These are phyloP conservation scores for Carallia brachiata DNA, from an alignment of 345 rosid species.

Conservation along the genomic window DNA sequence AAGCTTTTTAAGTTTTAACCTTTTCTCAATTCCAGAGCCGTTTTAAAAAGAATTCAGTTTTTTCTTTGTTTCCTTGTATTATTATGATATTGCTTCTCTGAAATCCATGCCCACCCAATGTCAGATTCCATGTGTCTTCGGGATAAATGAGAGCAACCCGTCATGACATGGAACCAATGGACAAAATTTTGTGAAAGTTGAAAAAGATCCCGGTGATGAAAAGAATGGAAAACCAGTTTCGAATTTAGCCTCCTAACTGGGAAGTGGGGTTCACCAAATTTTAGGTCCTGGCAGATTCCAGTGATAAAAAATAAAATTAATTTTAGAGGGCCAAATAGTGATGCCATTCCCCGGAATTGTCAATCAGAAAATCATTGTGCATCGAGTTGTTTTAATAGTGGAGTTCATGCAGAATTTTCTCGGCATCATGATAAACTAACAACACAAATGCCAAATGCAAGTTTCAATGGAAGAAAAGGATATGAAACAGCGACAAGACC, in stretches of 20 bases:
- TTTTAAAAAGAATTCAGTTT: conserved; percentile 21
- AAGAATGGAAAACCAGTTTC: conserved; percentile 22
- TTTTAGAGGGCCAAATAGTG: conserved; percentile 43
- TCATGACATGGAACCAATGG: conserved; percentile 36
- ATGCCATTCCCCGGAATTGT: conserved; percentile 35
- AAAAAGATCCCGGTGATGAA: conserved; percentile 12
- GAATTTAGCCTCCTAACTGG: conserved; percentile 42
- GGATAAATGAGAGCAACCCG: conserved; percentile 51
- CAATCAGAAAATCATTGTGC: conserved; percentile 20
- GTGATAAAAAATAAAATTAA: conserved; percentile 21
- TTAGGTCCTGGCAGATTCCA: conserved; percentile 32
- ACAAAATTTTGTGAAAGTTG: conserved; percentile 20
- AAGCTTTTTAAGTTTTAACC: neutral
- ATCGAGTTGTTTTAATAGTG: conserved; percentile 41
- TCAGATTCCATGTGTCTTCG: conserved; percentile 65
- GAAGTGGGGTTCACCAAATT: conserved; percentile 35
- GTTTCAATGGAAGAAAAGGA: conserved; percentile 40
- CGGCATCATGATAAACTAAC: conserved; percentile 21
- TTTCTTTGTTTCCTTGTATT: conserved; percentile 22
- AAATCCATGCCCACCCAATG: conserved; percentile 40
- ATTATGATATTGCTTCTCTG: conserved; percentile 38
- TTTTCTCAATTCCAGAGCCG: conserved; percentile 12
- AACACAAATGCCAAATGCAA: conserved; percentile 32
- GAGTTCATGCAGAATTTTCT: conserved; percentile 36
- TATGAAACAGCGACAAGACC: conserved; percentile 48